Percentiles rank a stretch among this genome's conserved stretches.
phyloP scores from a whole-genome alignment of 176 grass and related monocot species.

The Hordeum marinum region DNA sequence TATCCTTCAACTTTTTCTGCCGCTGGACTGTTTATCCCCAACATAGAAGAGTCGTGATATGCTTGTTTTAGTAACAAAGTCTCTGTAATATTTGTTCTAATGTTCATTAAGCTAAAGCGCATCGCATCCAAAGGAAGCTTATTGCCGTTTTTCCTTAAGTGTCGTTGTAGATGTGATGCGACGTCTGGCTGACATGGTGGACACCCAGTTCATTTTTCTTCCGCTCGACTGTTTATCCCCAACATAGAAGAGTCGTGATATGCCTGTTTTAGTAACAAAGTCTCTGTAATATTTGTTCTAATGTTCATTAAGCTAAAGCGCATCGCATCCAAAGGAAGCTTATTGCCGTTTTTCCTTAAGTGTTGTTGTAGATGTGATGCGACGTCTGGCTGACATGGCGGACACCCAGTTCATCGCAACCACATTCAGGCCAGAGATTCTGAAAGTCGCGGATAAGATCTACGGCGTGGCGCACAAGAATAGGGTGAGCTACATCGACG shows the following conservation, averaged over 20 bases:
- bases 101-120: no score
- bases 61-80: no score
- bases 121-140: not conserved
- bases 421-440: constrained; percentile 74
- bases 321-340: not conserved
- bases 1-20: constrained; percentile 53
- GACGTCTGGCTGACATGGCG: constrained; percentile 62
- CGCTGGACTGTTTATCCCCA: not conserved
- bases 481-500: constrained; percentile 70
- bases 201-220: constrained; percentile 93
- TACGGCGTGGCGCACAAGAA: constrained; percentile 88
- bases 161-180: constrained; percentile 62
- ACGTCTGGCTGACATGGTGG: constrained; percentile 63
- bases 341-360: no score
- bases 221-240: no score
- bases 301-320: no score
- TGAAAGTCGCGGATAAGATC: constrained; percentile 80
- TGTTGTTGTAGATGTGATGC: constrained; percentile 62
- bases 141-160: not conserved
- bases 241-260: no score
- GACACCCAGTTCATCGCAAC: constrained; percentile 88
- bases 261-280: no score
- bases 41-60: not conserved
- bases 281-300: no score
- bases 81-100: no score